phyloP scores from a whole-genome alignment of 768 basidiomycete species.

The Lactarius evosmus region DNA sequence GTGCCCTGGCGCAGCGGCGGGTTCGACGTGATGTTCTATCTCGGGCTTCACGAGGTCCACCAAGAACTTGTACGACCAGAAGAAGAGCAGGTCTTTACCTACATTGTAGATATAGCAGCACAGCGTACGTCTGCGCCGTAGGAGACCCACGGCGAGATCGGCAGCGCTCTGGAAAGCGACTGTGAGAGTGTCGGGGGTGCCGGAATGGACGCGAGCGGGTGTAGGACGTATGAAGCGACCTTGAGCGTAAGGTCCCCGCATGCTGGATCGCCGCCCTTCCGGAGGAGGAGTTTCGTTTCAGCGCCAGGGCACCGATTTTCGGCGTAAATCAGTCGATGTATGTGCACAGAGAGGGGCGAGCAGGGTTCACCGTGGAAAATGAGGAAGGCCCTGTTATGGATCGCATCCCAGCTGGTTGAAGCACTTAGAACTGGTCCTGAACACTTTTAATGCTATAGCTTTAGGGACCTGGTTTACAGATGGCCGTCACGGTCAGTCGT shows the following conservation, averaged over 20 bases:
- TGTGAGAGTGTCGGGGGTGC: not conserved
- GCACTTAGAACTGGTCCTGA: no score
- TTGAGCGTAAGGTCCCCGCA: conserved; percentile 28
- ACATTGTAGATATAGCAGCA: not conserved
- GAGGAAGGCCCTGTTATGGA: not conserved
- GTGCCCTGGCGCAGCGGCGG: not conserved
- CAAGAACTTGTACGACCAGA: not conserved
- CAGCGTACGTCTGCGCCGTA: not conserved
- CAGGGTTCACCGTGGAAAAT: conserved; percentile 1
- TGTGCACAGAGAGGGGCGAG: not conserved
- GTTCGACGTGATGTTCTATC: not conserved
- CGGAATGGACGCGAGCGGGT: conserved; percentile 21
- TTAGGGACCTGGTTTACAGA: no score
- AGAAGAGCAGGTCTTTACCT: not conserved
- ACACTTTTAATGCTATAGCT: no score
- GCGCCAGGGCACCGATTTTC: not conserved
- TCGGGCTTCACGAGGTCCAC: not conserved
- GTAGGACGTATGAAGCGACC: conserved; percentile 24
- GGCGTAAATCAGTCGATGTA: not conserved
- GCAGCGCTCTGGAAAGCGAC: not conserved
- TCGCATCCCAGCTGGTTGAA: no score
- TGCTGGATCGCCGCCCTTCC: conserved; percentile 27
- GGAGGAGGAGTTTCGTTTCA: conserved; percentile 22
- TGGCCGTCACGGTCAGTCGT: no score
- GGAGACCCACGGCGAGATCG: conserved; percentile 2